Evolutionary conservation across 2,329 filamentous ascomycete genomes (phyloP), one percentile per base, ranked within the genome.

Genomic region (Xylaria sp.): DNA sequence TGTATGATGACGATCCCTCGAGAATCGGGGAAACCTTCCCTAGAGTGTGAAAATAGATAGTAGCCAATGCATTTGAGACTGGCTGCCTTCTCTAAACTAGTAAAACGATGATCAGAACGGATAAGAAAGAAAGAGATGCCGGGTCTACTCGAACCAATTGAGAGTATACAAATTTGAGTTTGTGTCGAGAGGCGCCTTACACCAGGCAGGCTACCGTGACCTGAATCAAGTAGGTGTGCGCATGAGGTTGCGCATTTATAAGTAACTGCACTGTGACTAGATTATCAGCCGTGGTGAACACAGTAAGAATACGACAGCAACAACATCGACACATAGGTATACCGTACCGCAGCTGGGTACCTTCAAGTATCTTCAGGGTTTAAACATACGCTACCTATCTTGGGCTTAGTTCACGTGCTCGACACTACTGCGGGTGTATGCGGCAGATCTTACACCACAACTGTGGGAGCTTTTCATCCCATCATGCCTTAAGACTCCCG

Each of bases 401-500:
- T 58, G 57, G 52, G 57, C 33, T 62, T 62, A 66, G 54, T 62
- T 69, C 55, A 60, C 54, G 43, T 66, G 59, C 46, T 66, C 41
- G 48, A 25, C 55, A 25, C 20, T 58, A 56, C 41, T 54, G 63
- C 59, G 63, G 63, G 63, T 61, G 56, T 60, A 63, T 59, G 51
- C 67, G 46, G 67, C 20, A 69, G 63, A 69, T 69, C 64, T 63
- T 56, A 64, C 64, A 46, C n/a, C 31, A 33, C 23, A 20, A 20
- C 48, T 64, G 51, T 59, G 67, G 67, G 60, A 58, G 58, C 55
- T 69, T 67, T 67, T 67, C 67, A 54, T 69, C 64, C 64, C 67
- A 67, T 64, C 55, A 66, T 62, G 62, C 67, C 48, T 49, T 60
- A 20, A 33, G 52, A 23, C 8, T 31, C 28, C 28, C 36, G 25